These are phyloP conservation scores for Fusarium sp. DNA, from an alignment of 2,329 filamentous ascomycete species.

Conservation along the genomic window DNA sequence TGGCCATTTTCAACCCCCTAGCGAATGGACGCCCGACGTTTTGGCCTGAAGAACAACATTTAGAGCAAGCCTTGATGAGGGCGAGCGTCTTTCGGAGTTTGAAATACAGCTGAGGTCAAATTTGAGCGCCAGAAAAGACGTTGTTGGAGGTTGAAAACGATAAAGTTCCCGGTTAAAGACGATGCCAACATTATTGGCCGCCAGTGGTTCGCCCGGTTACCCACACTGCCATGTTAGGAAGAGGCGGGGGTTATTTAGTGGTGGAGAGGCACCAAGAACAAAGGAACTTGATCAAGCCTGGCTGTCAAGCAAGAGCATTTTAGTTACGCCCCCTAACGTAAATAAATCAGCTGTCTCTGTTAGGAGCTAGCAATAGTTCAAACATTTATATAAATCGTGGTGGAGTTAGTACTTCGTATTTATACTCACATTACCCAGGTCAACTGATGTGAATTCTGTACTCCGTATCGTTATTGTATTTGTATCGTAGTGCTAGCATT, in stretches of 20 bases:
- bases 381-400: too few species aligned
- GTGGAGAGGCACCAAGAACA: background rate
- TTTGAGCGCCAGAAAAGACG: constrained; percentile 1
- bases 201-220: constrained; percentile 26
- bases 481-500: too few species aligned
- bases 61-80: background rate
- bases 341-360: too few species aligned
- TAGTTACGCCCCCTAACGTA: too few species aligned
- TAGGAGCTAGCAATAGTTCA: too few species aligned
- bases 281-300: background rate
- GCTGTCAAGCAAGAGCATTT: too few species aligned
- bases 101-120: constrained; percentile 16
- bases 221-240: constrained; percentile 12
- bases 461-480: too few species aligned
- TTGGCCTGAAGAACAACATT: constrained; percentile 8
- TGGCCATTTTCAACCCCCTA: constrained; percentile 40
- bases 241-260: background rate
- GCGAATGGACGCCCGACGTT: constrained; percentile 4
- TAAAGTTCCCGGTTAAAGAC: constrained; percentile 1
- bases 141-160: constrained; percentile 18
- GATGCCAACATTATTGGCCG: constrained; percentile 7
- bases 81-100: background rate
- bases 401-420: too few species aligned
- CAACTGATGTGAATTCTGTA: too few species aligned
- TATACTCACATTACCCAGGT: too few species aligned